phyloP scores from a whole-genome alignment of 2,329 filamentous ascomycete species.

The Fusarium floridanum region DNA sequence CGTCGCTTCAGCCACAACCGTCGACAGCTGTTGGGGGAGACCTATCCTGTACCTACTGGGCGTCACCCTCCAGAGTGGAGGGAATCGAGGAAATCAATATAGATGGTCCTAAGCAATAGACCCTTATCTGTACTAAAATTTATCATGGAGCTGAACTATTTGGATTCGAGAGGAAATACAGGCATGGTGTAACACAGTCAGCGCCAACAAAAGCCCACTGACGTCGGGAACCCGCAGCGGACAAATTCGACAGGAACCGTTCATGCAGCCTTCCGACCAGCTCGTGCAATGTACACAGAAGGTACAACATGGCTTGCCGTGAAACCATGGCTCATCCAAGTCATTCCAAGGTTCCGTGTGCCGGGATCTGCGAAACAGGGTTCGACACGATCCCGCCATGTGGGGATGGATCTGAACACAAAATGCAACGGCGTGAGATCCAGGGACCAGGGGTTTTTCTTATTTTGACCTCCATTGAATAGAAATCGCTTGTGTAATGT shows the following conservation, averaged over 20 bases:
- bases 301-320: neutral
- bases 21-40: neutral
- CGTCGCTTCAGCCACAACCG: neutral
- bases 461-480: neutral
- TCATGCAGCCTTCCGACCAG: neutral
- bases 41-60: too few relatives aligned
- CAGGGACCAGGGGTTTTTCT: neutral
- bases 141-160: neutral
- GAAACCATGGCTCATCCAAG: neutral
- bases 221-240: neutral
- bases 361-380: neutral
- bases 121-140: too few relatives aligned
- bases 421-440: neutral
- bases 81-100: neutral
- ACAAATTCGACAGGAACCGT: neutral
- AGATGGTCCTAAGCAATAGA: neutral
- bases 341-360: neutral
- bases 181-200: neutral
- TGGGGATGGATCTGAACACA: constrained; percentile 1
- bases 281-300: neutral
- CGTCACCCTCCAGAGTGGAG: neutral
- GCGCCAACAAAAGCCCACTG: neutral
- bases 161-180: neutral
- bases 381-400: neutral
- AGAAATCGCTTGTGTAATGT: fast-evolving